Evolutionary conservation across 2,329 filamentous ascomycete species (phyloP).

Genomic region (Mariannaea elegans): DNA sequence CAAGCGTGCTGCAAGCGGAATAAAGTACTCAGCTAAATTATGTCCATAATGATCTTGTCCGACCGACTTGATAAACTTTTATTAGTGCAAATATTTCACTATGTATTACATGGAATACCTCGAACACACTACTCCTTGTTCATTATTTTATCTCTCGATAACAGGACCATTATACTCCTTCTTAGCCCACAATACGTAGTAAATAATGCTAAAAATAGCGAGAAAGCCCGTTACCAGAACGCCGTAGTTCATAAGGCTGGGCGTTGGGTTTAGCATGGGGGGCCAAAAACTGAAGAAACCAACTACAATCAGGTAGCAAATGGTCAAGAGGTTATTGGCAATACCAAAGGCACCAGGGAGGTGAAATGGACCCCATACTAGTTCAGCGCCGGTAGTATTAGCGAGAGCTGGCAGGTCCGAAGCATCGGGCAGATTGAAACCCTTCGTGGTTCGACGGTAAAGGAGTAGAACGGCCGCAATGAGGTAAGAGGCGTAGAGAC

Average conservation of each 20-base stretch:
- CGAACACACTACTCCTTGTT: too few relatives aligned
- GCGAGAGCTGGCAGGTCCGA: constrained; percentile 39
- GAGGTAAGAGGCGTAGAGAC: constrained; percentile 43
- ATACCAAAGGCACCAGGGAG: constrained; percentile 60
- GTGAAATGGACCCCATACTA: constrained; percentile 64
- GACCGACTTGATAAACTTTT: too few relatives aligned
- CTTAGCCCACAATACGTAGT: constrained; percentile 53
- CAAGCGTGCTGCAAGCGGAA: too few relatives aligned
- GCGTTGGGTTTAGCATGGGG: constrained; percentile 39
- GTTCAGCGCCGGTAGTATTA: constrained; percentile 41
- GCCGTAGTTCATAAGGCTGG: constrained; percentile 57
- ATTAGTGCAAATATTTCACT: too few relatives aligned
- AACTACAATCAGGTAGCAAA: constrained; percentile 61
- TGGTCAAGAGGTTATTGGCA: constrained; percentile 63
- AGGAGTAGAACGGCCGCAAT: constrained; percentile 40
- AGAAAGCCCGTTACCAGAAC: constrained; percentile 54
- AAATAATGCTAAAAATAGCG: constrained; percentile 55
- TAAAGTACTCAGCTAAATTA: too few relatives aligned
- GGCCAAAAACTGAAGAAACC: constrained; percentile 67
- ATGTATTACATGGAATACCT: too few relatives aligned
- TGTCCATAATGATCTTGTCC: too few relatives aligned
- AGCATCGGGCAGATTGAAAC: constrained; percentile 37
- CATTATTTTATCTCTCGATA: constrained; percentile 32
- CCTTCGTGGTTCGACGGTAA: constrained; percentile 41
- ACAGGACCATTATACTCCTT: constrained; percentile 57